A percentile compares a stretch with the other conserved stretches of the same genome.
Conservation (phyloP, 345 rosid genomes). For the Hibiscus syriacus region DNA sequence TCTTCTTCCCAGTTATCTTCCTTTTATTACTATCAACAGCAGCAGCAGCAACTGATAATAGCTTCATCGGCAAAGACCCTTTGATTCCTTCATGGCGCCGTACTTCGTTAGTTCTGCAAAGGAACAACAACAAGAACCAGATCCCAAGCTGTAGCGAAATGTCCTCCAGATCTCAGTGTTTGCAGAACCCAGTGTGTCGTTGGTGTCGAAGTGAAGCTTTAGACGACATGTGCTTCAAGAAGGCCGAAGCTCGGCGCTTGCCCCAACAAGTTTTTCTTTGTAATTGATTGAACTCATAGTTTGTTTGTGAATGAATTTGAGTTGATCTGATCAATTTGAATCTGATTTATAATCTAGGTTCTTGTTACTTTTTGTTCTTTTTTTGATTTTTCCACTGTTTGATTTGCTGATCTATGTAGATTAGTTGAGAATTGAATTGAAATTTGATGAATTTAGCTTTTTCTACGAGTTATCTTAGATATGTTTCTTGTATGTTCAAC, state of each 20-base stretch:
- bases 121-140: slow-evolving; percentile 25
- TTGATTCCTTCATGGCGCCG: slow-evolving; percentile 21
- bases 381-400: not conserved
- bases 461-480: not conserved
- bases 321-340: not conserved
- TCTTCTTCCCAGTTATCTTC: slow-evolving; percentile 17
- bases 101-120: slow-evolving; percentile 20
- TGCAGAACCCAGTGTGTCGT: slow-evolving; percentile 42
- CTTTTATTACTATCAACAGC: slow-evolving; percentile 7
- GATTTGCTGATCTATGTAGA: not conserved
- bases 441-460: not conserved
- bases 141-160: slow-evolving; percentile 47
- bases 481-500: not conserved
- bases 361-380: not conserved
- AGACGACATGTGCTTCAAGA: slow-evolving; percentile 64
- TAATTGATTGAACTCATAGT: slow-evolving; percentile 14
- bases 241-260: slow-evolving; percentile 57
- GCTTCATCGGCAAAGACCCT: not conserved
- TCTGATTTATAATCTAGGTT: slow-evolving; percentile 3
- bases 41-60: not conserved
- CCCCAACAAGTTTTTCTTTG: slow-evolving; percentile 71
- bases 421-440: not conserved
- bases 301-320: not conserved
- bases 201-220: slow-evolving; percentile 84
- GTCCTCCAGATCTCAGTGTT: slow-evolving; percentile 55